These are phyloP conservation scores for Eleusine indica DNA, from an alignment of 176 grass and related monocot genomes.

Conservation along the genomic window DNA sequence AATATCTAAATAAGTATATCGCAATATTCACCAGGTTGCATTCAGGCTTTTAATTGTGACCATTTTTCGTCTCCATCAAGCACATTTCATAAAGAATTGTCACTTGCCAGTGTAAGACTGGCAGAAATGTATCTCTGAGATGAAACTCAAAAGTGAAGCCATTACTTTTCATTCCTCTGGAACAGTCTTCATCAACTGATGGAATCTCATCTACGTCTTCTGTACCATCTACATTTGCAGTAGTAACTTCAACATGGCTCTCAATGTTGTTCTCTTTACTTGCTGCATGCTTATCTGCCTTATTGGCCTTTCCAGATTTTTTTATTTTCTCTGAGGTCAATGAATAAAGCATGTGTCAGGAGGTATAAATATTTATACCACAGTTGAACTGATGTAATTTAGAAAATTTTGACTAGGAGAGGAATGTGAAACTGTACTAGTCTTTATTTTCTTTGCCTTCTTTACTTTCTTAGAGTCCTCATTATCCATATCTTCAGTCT, in stretches of 20 bases:
- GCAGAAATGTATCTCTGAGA: not conserved
- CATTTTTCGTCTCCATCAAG: conserved; percentile 15
- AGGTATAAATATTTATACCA: conserved; percentile 10
- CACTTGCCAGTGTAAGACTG: not conserved
- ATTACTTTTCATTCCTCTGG: conserved; percentile 96
- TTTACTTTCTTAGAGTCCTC: conserved; percentile 50
- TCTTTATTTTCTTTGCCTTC: conserved; percentile 52
- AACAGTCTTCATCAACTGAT: conserved; percentile 76
- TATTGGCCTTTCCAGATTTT: conserved; percentile 50
- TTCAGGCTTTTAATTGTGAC: not conserved
- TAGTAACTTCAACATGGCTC: conserved; percentile 41
- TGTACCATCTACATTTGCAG: conserved; percentile 49
- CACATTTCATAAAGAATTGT: conserved; percentile 4
- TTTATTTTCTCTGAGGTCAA: conserved; percentile 66
- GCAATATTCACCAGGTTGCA: not conserved
- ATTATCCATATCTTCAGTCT: conserved; percentile 45
- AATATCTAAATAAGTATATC: not conserved
- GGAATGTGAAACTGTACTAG: conserved; percentile 41
- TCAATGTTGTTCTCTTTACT: conserved; percentile 42
- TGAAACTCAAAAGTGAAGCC: conserved; percentile 11
- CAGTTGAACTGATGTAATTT: conserved; percentile 5
- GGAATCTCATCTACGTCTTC: conserved; percentile 60
- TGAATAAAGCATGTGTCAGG: conserved; percentile 9
- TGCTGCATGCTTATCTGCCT: conserved; percentile 38
- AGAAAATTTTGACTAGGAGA: conserved; percentile 27